phyloP scores from a whole-genome alignment of 129 eudicot species.

The Chrysanthemum makinoi region DNA sequence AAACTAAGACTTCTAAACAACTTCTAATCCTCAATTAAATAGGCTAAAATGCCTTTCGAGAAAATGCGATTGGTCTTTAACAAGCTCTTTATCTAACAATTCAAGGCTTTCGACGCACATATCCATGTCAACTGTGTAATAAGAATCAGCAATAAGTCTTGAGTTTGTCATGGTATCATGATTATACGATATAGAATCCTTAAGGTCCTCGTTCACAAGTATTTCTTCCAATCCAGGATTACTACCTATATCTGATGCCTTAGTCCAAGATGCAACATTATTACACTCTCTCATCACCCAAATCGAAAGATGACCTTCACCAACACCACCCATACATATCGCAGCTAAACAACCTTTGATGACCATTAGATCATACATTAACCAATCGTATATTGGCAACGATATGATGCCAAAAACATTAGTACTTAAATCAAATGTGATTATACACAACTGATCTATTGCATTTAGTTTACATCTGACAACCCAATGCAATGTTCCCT shows the following conservation, averaged over 20 bases:
- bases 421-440: neutral
- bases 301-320: neutral
- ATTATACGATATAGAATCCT: neutral
- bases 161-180: neutral
- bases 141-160: neutral
- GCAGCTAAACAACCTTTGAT: neutral
- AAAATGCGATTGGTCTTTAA: too few species aligned
- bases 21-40: too few species aligned
- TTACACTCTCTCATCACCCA: neutral
- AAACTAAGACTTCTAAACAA: too few species aligned
- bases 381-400: neutral
- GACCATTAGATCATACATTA: neutral
- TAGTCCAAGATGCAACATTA: slow-evolving; percentile 1
- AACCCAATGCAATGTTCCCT: neutral
- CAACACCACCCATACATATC: neutral
- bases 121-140: neutral
- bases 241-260: neutral
- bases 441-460: neutral
- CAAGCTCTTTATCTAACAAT: neutral
- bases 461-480: neutral
- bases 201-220: neutral
- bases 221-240: neutral
- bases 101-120: slow-evolving; percentile 2
- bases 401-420: neutral
- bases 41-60: too few species aligned